Evolutionary conservation across 2,329 filamentous ascomycete species (phyloP).

Genomic region (Penicillium sclerotigenum): DNA sequence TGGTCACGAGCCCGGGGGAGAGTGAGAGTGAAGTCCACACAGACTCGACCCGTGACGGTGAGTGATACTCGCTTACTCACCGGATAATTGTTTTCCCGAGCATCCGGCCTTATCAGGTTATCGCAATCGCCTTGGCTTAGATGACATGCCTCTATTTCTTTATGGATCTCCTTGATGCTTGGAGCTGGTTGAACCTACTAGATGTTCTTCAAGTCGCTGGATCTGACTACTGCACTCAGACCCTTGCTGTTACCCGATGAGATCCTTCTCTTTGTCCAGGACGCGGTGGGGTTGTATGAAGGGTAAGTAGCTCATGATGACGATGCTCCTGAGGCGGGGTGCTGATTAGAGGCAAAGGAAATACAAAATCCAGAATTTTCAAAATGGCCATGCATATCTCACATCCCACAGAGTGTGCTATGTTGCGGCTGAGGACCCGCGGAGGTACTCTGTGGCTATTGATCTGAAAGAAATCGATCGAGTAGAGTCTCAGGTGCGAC

Average conservation of each 20-base stretch:
- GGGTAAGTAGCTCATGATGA: slow-evolving; percentile 60
- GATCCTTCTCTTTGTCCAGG: slow-evolving; percentile 91
- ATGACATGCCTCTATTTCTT: not conserved
- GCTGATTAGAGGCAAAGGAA: slow-evolving; percentile 57
- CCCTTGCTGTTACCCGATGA: slow-evolving; percentile 91
- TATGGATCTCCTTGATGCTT: slow-evolving; percentile 12
- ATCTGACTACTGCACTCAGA: slow-evolving; percentile 93
- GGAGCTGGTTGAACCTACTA: slow-evolving; percentile 51
- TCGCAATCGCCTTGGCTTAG: slow-evolving; percentile 7
- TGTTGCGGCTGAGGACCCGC: slow-evolving; percentile 81
- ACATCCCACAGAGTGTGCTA: slow-evolving; percentile 96
- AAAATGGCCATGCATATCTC: slow-evolving; percentile 93
- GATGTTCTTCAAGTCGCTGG: slow-evolving; percentile 96
- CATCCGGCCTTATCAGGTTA: slow-evolving; percentile 12
- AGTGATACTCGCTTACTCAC: slow-evolving; percentile 8
- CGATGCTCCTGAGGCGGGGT: slow-evolving; percentile 18
- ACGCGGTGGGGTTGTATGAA: slow-evolving; percentile 95
- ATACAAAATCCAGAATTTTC: slow-evolving; percentile 88
- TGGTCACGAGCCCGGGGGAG: not conserved
- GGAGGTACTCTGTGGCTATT: slow-evolving; percentile 78
- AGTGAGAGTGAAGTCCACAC: not conserved
- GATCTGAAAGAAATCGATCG: slow-evolving; percentile 89
- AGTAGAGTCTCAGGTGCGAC: slow-evolving; percentile 75
- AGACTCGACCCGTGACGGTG: slow-evolving; percentile 4
- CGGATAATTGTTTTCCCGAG: slow-evolving; percentile 10